Percentiles rank a stretch among this genome's conserved stretches.
Conservation (phyloP, 176 grass and related monocot species). For the Triticum aestivum region DNA sequence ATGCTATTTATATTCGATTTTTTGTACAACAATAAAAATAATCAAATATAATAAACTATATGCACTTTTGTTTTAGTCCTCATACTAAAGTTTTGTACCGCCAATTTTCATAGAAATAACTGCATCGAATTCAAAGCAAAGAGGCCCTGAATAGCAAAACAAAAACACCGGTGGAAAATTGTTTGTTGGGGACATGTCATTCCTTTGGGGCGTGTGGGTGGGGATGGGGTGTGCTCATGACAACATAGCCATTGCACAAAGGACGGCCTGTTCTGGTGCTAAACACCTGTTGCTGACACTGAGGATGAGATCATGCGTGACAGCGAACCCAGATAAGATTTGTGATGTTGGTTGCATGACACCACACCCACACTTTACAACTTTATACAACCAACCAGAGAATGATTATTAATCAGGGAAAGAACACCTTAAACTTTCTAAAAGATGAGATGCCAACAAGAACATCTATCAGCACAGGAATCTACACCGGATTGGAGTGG, state of each 20-base stretch:
- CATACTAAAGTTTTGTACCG: too few relatives aligned
- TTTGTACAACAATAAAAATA: too few relatives aligned
- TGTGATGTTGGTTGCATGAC: constrained; percentile 24
- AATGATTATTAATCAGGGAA: constrained; percentile 5
- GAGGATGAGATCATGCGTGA: background rate
- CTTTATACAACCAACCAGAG: constrained; percentile 4
- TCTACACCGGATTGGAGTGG: constrained; percentile 34
- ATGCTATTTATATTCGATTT: too few relatives aligned
- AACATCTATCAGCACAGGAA: constrained; percentile 8
- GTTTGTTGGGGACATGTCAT: background rate
- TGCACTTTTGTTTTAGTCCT: too few relatives aligned
- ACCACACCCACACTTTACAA: constrained; percentile 28
- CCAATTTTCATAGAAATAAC: too few relatives aligned
- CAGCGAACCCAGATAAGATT: background rate
- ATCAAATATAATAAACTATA: too few relatives aligned
- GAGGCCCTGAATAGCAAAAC: background rate
- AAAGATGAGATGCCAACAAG: constrained; percentile 14
- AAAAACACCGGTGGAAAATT: background rate
- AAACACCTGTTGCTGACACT: background rate
- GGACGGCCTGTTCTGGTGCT: background rate
- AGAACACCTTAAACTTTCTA: constrained; percentile 15
- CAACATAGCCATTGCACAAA: background rate
- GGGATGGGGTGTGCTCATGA: background rate
- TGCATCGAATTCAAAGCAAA: background rate
- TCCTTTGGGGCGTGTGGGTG: background rate